Base-by-base conservation (phyloP, 1,284 basidiomycete genomes). In the Pulveroboletus sp. region DNA sequence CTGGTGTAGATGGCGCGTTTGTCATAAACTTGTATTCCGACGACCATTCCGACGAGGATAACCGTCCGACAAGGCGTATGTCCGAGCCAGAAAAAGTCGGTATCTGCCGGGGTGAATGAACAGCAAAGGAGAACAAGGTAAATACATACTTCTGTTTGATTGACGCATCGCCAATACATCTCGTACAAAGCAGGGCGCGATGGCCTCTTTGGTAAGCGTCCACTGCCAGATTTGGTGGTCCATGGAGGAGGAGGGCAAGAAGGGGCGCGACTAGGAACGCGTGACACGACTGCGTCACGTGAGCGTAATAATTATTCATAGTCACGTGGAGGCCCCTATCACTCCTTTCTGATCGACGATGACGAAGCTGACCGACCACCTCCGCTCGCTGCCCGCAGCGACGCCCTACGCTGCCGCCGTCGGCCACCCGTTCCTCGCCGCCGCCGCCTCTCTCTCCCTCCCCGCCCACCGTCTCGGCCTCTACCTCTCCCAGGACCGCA, bases 21-120 rank as follows among this genome's bases (percentile, higher is more conserved):
- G 57, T 91, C 88, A 56, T 82, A 84, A 0, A 76, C 70, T 53
- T 81, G 78, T 6, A 87, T 71, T 3, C 83, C 87, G 2, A 91
- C 83, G 8, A 91, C 71, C 49, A 89, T 69, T 2, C 84, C 89
- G 11, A 86, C 77, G 3, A 90, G 64, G 26, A 75, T 72, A 12
- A 88, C 82, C 1, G 72, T 82, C 15, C 88, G 76, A 69, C 87
- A 91, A 5, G 89, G 89, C 2, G 86, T 77, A n/a, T 83, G 73
- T 12, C 86, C 86, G 12, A 91, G 72, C 86, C 86, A 86, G 68
- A 80, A 90, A 62, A 85, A 87, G 56, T 86, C 84, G 40, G 65
- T 58, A 12, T 71, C 80, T 81, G 58, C 15, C 24, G 20, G 12
- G 2, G 42, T 55, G 20, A 42, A 47, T 39, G 22, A n/a, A 24